Conservation (phyloP, 2,329 filamentous ascomycete species). For the Pestalotiopsis sp. region DNA sequence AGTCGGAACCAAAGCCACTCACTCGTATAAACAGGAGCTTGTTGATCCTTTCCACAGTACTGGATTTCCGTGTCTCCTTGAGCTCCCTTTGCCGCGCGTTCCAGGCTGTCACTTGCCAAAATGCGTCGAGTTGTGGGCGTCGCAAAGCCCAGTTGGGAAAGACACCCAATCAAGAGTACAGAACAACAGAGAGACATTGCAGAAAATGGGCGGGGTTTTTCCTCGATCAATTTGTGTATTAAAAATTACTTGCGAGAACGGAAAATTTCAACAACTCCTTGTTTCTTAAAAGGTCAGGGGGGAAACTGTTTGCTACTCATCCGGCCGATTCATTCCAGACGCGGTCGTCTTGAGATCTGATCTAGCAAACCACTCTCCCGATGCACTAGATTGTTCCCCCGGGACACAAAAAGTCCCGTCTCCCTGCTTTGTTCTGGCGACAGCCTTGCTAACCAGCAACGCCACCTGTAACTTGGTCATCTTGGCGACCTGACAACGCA, state of each 20-base stretch:
- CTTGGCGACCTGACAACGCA: background rate
- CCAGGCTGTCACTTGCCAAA: background rate
- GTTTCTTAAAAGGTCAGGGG: background rate
- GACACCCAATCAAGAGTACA: background rate
- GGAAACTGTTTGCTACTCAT: too few relatives aligned
- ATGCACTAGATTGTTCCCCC: too few relatives aligned
- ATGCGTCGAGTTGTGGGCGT: background rate
- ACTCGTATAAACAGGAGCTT: conserved; percentile 1
- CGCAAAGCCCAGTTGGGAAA: background rate
- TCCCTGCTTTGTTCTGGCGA: too few relatives aligned
- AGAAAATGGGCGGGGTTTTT: background rate
- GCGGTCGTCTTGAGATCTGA: too few relatives aligned
- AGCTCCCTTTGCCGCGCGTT: background rate
- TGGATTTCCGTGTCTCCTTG: background rate
- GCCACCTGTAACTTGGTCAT: background rate
- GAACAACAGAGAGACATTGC: background rate
- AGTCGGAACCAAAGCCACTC: background rate
- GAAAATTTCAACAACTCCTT: background rate
- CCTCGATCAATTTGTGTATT: background rate
- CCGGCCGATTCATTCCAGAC: too few relatives aligned
- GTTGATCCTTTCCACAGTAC: background rate
- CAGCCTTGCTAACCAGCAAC: too few relatives aligned
- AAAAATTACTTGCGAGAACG: background rate
- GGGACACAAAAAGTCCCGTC: too few relatives aligned
- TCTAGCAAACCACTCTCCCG: too few relatives aligned